A percentile compares a stretch with the other conserved stretches of the same genome.
phyloP scores from a whole-genome alignment of 2,329 filamentous ascomycete genomes.

The Trichoderma harzianum region DNA sequence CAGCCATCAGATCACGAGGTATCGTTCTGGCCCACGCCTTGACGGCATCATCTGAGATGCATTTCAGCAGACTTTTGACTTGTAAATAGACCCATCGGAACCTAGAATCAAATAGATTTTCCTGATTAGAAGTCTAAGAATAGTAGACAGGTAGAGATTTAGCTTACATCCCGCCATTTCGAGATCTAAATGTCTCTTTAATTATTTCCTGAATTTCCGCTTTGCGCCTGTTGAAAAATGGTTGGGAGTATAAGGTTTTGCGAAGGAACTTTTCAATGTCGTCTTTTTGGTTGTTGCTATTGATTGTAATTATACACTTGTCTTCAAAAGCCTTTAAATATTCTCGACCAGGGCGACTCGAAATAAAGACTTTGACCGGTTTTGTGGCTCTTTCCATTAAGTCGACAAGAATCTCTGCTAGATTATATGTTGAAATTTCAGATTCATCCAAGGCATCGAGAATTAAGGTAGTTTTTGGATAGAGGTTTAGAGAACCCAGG shows the following conservation, averaged over 20 bases:
- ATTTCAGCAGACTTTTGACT: conserved; percentile 10
- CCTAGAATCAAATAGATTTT: not conserved
- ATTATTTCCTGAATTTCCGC: not conserved
- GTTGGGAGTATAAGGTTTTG: not conserved
- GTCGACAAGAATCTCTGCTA: conserved; percentile 18
- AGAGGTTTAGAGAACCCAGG: conserved; percentile 14
- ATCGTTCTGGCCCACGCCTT: conserved; percentile 13
- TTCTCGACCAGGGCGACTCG: conserved; percentile 19
- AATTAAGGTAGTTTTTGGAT: conserved; percentile 15
- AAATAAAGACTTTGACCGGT: conserved; percentile 22
- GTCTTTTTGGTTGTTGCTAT: conserved; percentile 16
- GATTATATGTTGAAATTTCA: conserved; percentile 4
- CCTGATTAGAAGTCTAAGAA: not conserved
- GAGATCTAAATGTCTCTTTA: not conserved
- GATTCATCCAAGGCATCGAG: conserved; percentile 23
- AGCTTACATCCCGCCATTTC: conserved; percentile 4
- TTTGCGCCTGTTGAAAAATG: not conserved
- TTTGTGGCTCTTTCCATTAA: conserved; percentile 5
- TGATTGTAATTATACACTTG: conserved; percentile 14
- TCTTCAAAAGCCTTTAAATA: conserved; percentile 7
- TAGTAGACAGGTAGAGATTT: not conserved
- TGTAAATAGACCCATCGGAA: conserved; percentile 25
- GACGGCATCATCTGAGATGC: conserved; percentile 17
- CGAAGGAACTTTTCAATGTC: conserved; percentile 22
- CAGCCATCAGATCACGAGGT: conserved; percentile 16